phyloP scores from a whole-genome alignment of 106 monocot genomes.

The Apostasia ramifera region DNA sequence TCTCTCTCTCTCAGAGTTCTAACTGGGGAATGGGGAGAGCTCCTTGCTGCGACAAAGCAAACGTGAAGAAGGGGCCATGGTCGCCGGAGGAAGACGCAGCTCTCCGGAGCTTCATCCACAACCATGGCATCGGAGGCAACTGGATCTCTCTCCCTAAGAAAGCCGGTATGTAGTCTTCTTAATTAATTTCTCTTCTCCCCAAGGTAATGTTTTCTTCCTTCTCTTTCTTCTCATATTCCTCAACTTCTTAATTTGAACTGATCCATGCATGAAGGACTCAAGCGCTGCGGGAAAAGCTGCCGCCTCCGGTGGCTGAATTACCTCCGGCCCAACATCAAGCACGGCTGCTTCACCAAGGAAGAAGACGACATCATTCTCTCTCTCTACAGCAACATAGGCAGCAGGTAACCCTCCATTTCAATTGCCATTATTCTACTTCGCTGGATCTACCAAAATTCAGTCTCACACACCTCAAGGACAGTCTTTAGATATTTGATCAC shows the following conservation, averaged over 20 bases:
- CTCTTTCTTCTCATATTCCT: not conserved
- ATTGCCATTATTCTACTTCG: too few species aligned
- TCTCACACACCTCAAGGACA: too few species aligned
- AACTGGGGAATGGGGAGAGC: slow-evolving; percentile 13
- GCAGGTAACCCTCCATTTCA: slow-evolving; percentile 20
- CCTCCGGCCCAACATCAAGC: slow-evolving; percentile 50
- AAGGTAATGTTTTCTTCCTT: not conserved
- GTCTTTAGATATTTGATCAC: too few species aligned
- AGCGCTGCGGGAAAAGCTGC: slow-evolving; percentile 43
- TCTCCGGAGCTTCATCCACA: slow-evolving; percentile 13
- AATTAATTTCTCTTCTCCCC: not conserved
- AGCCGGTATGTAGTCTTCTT: slow-evolving; percentile 9
- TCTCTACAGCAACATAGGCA: slow-evolving; percentile 24
- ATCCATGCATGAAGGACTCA: slow-evolving; percentile 15
- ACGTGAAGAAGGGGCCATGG: slow-evolving; percentile 32
- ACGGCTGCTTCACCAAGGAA: slow-evolving; percentile 30
- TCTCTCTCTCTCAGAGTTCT: not conserved
- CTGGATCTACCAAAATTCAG: too few species aligned
- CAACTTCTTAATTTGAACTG: not conserved
- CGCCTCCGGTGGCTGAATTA: slow-evolving; percentile 74
- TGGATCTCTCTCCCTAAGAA: slow-evolving; percentile 29
- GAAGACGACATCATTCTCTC: slow-evolving; percentile 34
- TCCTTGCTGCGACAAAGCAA: slow-evolving; percentile 28
- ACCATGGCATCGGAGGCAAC: slow-evolving; percentile 22
- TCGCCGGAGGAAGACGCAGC: slow-evolving; percentile 24